Evolutionary conservation across 306 rosid genomes (phyloP).

Genomic region (Ochetophila trinervis): DNA sequence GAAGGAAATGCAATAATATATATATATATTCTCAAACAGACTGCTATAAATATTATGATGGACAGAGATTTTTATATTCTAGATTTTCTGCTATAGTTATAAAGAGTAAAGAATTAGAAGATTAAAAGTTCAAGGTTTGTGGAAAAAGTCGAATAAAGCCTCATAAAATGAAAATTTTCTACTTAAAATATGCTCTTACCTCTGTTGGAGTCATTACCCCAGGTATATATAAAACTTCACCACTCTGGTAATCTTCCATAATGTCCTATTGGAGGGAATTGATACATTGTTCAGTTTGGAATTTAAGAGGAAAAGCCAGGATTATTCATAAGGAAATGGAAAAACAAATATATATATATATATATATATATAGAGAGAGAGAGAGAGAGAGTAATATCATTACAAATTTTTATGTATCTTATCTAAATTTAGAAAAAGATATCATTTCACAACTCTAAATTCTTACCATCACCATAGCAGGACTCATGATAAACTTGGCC

Average conservation of each 20-base stretch:
- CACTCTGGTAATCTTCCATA: conserved; percentile 37
- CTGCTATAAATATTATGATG: conserved; percentile 12
- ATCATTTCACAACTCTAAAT: not conserved
- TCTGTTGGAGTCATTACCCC: conserved; percentile 97
- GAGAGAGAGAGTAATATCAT: not conserved
- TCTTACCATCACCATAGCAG: conserved; percentile 68
- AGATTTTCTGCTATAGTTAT: not conserved
- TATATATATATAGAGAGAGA: not conserved
- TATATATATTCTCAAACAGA: not conserved
- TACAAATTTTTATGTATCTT: no score
- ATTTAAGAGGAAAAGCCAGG: conserved; percentile 5
- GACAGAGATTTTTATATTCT: not conserved
- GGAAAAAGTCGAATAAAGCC: conserved; percentile 1
- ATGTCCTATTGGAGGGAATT: conserved; percentile 46
- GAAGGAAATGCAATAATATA: not conserved
- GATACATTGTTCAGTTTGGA: not conserved
- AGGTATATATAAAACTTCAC: conserved; percentile 72
- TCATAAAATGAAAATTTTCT: not conserved
- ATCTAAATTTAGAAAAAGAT: not conserved
- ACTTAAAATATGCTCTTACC: conserved; percentile 42
- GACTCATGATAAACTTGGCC: conserved; percentile 92
- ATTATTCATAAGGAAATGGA: conserved; percentile 6
- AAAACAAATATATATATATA: no score
- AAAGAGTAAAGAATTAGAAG: not conserved
- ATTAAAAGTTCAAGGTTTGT: conserved; percentile 10